Evolutionary conservation across 305 asterid genomes (phyloP).

Genomic region (Striga hermonthica): DNA sequence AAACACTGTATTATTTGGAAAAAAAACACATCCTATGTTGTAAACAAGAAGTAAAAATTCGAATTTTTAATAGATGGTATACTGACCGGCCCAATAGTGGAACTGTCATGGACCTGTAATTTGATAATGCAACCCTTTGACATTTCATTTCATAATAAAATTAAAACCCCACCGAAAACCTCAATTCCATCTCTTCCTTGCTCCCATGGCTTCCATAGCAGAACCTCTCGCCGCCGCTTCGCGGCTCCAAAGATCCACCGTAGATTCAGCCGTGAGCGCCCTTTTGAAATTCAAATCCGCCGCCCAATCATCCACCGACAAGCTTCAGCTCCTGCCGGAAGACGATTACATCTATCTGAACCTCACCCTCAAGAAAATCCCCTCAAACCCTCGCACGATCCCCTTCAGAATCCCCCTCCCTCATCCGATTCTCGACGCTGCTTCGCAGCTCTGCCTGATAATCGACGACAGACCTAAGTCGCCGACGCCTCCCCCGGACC

Average conservation of each 20-base stretch:
- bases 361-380: conserved; percentile 71
- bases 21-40: conserved; percentile 54
- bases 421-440: conserved; percentile 46
- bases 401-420: conserved; percentile 59
- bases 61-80: too few species aligned
- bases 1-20: too few species aligned
- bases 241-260: conserved; percentile 31
- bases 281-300: conserved; percentile 55
- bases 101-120: too few species aligned
- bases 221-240: conserved; percentile 28
- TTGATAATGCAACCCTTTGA: too few species aligned
- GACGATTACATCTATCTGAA: conserved; percentile 80
- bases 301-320: conserved; percentile 41
- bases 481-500: conserved; percentile 53
- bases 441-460: conserved; percentile 58
- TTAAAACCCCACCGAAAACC: too few species aligned
- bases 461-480: conserved; percentile 66
- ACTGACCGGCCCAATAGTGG: too few species aligned
- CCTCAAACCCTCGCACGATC: conserved; percentile 55
- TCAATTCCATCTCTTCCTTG: not conserved
- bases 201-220: conserved; percentile 25
- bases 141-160: too few species aligned
- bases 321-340: conserved; percentile 61
- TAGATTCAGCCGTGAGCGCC: conserved; percentile 50
- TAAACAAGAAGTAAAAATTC: conserved; percentile 57